Base-by-base conservation (phyloP, 2,329 filamentous ascomycete genomes). In the Cladosporium cucumerinum region DNA sequence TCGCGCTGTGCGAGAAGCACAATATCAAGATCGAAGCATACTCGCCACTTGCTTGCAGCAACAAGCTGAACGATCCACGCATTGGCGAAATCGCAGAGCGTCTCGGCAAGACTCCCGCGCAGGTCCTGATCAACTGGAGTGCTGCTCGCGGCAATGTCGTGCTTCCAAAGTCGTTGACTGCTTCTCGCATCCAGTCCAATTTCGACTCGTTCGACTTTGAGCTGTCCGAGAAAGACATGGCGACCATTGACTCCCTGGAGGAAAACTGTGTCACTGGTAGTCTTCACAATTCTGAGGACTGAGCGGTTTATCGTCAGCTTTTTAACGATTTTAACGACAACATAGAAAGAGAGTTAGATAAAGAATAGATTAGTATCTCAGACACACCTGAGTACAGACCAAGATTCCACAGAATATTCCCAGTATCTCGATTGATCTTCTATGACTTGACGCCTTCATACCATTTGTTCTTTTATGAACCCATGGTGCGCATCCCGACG, bases 21-120 rank as follows among this genome's bases (percentile, higher is more conserved):
- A 75, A 76, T 57, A 91, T 93, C 67, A 85, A 90, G 72, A 79
- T 92, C 73, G 88, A 91, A 69, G 89, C 90, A 16, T 93, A 92
- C 80, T 81, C 78, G 62, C 81, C 81, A 16, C 73, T 83, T 2
- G 81, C 81, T 5, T 81, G 80, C 11, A 79, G 77, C 59, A 81
- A 81, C 12, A 72, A 83, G 48, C 80, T 82, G 73, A 74, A 78
- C 62, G 80, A 82, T 59, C 79, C 81, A 69, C 78, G 70, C 18
- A 77, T 83, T 16, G 73, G 77, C 43, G 78, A 81, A 67, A 76
- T 82, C 11, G 81, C 81, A 3, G 79, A 82, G 75, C 82, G 82
- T 72, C 79, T 82, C 71, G 75, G 74, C 52, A 78, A 76, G 36
- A 81, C 80, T 26, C 70, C 77, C 0, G 78, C 82, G 0, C 81